These are phyloP conservation scores for Erodium trifolium DNA, from an alignment of 441 rosid species.

Conservation along the genomic window DNA sequence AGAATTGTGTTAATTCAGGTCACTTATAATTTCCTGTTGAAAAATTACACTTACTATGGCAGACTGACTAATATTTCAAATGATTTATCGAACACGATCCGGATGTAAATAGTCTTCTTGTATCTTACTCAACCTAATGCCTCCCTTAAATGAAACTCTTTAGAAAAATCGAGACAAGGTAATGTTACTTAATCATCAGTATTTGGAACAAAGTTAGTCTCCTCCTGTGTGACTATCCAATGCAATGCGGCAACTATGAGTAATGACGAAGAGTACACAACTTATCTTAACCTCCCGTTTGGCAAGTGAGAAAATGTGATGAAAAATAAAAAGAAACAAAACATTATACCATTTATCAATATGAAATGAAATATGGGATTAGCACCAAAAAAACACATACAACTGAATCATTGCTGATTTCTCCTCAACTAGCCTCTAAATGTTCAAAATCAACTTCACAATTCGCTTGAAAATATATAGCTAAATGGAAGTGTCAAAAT, in stretches of 20 bases:
- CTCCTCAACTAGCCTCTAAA: background rate
- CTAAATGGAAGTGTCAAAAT: background rate
- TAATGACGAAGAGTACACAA: background rate
- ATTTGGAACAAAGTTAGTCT: no score
- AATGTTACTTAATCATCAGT: no score
- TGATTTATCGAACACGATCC: background rate
- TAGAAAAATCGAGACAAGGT: no score
- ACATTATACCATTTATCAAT: background rate
- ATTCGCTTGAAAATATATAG: background rate
- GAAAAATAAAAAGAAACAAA: background rate
- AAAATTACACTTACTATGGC: background rate
- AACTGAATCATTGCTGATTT: background rate
- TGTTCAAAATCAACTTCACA: background rate
- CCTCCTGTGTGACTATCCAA: background rate
- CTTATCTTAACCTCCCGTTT: conserved; percentile 5
- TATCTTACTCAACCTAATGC: background rate
- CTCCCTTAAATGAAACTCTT: background rate
- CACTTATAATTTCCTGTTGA: background rate
- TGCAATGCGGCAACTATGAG: background rate
- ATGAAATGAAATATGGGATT: no score
- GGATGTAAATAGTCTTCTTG: background rate
- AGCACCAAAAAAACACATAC: no score
- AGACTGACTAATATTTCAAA: background rate
- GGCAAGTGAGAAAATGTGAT: background rate
- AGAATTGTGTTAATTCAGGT: background rate